phyloP scores from a whole-genome alignment of 805 yeast species.

The Saccharomycopsis fodiens region DNA sequence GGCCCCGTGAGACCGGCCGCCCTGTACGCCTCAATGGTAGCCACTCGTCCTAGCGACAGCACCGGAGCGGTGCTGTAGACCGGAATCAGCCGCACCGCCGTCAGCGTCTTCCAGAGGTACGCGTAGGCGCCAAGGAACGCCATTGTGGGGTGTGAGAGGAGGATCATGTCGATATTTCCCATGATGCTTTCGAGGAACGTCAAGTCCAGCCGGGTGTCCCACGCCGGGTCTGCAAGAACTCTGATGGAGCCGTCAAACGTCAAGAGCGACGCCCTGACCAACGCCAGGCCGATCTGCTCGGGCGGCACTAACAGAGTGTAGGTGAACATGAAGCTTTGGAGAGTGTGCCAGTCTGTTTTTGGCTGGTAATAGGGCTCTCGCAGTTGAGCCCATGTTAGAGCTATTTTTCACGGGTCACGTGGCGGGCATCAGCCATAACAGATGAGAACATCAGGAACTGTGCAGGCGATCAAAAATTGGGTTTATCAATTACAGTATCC shows the following conservation, averaged over 20 bases:
- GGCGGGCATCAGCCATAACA: no score
- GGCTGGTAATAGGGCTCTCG: no score
- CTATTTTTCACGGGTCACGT: no score
- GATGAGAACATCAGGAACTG: no score
- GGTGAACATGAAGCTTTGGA: no score
- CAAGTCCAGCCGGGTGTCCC: conserved; percentile 49
- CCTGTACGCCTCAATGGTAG: conserved; percentile 79
- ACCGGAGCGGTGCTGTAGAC: conserved; percentile 90
- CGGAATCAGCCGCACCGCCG: conserved; percentile 36
- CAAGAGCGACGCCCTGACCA: conserved; percentile 39
- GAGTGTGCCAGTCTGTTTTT: no score
- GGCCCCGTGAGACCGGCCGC: conserved; percentile 74
- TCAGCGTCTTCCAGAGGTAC: conserved; percentile 43
- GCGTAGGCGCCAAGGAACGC: conserved; percentile 77
- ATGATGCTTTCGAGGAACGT: conserved; percentile 37
- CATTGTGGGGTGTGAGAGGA: conserved; percentile 82
- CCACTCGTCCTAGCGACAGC: conserved; percentile 72
- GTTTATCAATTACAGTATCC: no score
- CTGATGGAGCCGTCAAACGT: conserved; percentile 40
- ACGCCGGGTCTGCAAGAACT: conserved; percentile 49
- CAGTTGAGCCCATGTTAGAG: no score
- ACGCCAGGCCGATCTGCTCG: conserved; percentile 15
- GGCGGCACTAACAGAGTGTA: conserved; percentile 25
- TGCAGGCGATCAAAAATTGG: no score
- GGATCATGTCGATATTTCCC: conserved; percentile 51